Evolutionary conservation across 768 basidiomycete species (phyloP).

Genomic region (Amanita rubescens): DNA sequence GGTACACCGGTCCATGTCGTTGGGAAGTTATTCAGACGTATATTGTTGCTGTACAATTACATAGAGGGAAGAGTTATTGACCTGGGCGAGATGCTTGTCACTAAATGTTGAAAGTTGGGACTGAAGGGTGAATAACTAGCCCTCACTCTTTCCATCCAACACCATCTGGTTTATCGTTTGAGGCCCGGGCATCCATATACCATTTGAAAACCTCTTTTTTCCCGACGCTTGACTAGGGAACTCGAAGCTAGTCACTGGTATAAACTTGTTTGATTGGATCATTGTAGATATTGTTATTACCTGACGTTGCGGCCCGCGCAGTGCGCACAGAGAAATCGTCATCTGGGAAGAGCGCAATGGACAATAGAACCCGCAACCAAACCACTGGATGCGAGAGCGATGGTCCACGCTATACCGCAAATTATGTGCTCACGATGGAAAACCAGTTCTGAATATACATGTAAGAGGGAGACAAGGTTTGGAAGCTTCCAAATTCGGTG

Average conservation of each 20-base stretch:
- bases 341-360: neutral
- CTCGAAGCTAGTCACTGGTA: constrained; percentile 87
- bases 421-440: no score
- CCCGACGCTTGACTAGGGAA: constrained; percentile 52
- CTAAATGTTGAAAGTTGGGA: no score
- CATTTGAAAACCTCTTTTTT: constrained; percentile 60
- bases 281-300: neutral
- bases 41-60: neutral
- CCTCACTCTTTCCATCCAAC: no score
- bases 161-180: no score
- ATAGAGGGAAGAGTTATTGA: no score
- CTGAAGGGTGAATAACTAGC: no score
- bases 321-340: constrained; percentile 78
- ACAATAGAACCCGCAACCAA: neutral
- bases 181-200: no score
- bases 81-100: no score
- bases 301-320: constrained; percentile 20
- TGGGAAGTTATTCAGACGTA: constrained; percentile 37
- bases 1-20: constrained; percentile 51
- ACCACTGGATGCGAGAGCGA: no score
- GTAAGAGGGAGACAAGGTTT: no score
- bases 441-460: no score
- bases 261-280: constrained; percentile 32
- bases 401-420: neutral
- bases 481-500: no score